Conservation (phyloP, 2,329 filamentous ascomycete genomes). For the Scytalidium sp. region DNA sequence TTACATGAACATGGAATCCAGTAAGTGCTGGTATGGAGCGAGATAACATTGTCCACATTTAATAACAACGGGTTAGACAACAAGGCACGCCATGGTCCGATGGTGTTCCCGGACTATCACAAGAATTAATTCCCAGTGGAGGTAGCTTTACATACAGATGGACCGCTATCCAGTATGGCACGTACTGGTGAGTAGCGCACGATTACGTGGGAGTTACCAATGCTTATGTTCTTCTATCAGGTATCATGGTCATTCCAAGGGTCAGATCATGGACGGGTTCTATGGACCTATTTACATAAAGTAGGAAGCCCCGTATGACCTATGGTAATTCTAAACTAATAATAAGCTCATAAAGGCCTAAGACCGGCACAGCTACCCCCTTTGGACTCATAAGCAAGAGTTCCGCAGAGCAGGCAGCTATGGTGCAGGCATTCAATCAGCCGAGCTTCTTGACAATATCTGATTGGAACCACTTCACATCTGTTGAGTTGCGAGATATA, state of each 20-base stretch:
- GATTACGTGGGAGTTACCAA: neutral
- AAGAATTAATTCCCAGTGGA: slow-evolving; percentile 38
- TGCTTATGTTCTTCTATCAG: neutral
- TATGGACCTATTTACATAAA: slow-evolving; percentile 26
- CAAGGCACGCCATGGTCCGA: slow-evolving; percentile 33
- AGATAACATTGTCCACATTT: slow-evolving; percentile 7
- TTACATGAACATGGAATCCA: slow-evolving; percentile 39
- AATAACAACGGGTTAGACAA: slow-evolving; percentile 6
- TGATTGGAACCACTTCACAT: slow-evolving; percentile 18
- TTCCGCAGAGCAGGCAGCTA: neutral
- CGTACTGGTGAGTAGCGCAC: slow-evolving; percentile 19
- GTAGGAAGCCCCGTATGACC: slow-evolving; percentile 1
- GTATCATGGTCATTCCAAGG: slow-evolving; percentile 34
- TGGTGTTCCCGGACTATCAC: slow-evolving; percentile 36
- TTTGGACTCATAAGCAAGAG: slow-evolving; percentile 9
- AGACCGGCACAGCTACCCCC: slow-evolving; percentile 4
- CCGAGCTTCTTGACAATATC: slow-evolving; percentile 11
- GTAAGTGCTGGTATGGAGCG: slow-evolving; percentile 14
- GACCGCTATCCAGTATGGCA: slow-evolving; percentile 34
- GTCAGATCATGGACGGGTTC: slow-evolving; percentile 25
- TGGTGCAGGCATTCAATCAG: slow-evolving; percentile 8
- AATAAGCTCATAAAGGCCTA: slow-evolving; percentile 6
- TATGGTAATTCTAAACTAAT: neutral
- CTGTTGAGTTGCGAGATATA: slow-evolving; percentile 9
- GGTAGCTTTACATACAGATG: slow-evolving; percentile 35